Conservation (phyloP, 2,329 filamentous ascomycete species). For the Colletotrichum kahawae region DNA sequence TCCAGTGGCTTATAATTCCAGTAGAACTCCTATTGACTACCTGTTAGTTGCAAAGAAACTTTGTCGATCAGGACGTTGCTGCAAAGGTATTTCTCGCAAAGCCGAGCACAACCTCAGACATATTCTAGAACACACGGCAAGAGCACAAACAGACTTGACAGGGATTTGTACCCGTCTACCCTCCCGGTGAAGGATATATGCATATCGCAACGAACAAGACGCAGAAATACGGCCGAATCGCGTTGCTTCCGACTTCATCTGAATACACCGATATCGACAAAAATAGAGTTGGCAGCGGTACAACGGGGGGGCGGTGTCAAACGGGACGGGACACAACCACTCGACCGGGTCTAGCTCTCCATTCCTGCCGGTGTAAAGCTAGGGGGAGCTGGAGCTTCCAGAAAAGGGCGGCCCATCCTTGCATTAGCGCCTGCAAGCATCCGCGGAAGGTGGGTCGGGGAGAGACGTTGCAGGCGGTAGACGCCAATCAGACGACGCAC, state of each 20-base stretch:
- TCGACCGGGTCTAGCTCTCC: neutral
- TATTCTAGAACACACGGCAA: neutral
- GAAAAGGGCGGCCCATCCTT: constrained; percentile 18
- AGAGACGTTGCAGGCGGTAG: neutral
- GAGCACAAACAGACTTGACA: neutral
- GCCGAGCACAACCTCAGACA: neutral
- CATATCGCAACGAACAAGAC: neutral
- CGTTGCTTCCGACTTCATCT: neutral
- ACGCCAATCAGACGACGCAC: constrained; percentile 3
- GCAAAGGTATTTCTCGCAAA: neutral
- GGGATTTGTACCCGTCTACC: neutral
- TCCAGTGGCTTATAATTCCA: neutral
- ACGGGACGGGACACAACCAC: neutral
- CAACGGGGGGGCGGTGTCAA: neutral
- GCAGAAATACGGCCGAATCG: neutral
- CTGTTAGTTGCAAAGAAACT: neutral
- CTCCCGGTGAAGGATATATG: neutral
- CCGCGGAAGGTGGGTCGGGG: constrained; percentile 6
- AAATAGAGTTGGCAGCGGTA: constrained; percentile 9
- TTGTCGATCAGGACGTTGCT: neutral
- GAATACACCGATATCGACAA: constrained; percentile 37
- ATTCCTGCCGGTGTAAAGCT: neutral
- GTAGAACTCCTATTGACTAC: neutral
- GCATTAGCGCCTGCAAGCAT: constrained; percentile 20
- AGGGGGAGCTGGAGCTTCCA: constrained; percentile 10